Base-by-base conservation (phyloP, 768 basidiomycete species). In the Lactarius deliciosus region DNA sequence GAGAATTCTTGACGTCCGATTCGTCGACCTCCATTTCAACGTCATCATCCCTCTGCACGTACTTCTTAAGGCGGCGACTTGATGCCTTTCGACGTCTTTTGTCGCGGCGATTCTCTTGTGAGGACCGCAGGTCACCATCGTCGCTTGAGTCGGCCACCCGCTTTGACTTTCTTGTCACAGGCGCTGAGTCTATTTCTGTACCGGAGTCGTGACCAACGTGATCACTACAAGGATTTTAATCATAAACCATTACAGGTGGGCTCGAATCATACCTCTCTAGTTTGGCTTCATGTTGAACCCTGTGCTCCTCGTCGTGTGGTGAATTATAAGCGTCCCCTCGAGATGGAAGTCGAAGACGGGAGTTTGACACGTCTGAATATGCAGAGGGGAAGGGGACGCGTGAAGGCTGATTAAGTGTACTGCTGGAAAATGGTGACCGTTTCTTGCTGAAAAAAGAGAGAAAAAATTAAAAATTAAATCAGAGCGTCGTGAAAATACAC, bases 21-120 rank as follows among this genome's bases (percentile, higher is more conserved):
- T 75, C 77, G 60, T 83, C 82, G 50, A 81, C 76, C 36, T 81
- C 81, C 82, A 83, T 83, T 40, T 81, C 80, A 40, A 75, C 77
- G 58, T 76, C 77, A 8, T 61, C 68, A 10, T 34, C 61, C 34
- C 25, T 60, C 34, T 55, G 54, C 22, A 45, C 54, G 60, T 60
- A 40, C 41, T 64, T 64, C 64, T 53, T 68, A 6, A 64, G 34
- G 58, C 55, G 64, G 7, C 65, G 61, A 66, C 40, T 50, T 20
- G 70, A 71, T 25, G 64, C 68, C 47, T 71, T 71, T 36, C 70
- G 65, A n/a, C 68, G 68, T 22, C 70, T 61, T 41, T 71, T 71
- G 61, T 71, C 70, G 16, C 58, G 64, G 30, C 62, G 64, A 58
- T 61, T 63, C 34, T 69, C 70, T 13, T 66, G 64, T 16, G 66